Evolutionary conservation across 1,284 basidiomycete species (phyloP), one percentile per base, ranked within the genome.

Genomic region (Sanghuangporus baumii): DNA sequence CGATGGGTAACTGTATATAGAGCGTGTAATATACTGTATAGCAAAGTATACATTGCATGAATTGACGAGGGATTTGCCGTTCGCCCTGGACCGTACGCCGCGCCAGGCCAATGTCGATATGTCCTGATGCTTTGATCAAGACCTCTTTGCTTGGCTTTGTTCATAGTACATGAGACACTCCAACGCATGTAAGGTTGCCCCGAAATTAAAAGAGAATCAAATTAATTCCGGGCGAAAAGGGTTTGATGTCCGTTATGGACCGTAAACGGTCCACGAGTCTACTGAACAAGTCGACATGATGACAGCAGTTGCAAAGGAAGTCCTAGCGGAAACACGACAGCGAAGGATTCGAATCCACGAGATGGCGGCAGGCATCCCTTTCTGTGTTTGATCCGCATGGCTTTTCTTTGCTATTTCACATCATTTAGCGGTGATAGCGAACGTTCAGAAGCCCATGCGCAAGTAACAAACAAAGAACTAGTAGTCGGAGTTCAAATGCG

Each of bases 331-430:
- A 41, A 41, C 4, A 31, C 26, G 26, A 31, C 2, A 5, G 26
- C 6, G 40, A 41, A 41, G 40, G 43, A n/a, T 46, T 46, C 43
- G n/a, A 1, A 18, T 31, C 26, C 26, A 31, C 26, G 26, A 1
- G 26, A 6, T 95, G 80, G 0, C 89, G 86, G 57, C 88, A 87
- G 6, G 89, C 83, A 31, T 31, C 26, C 26, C 2, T 31, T 31
- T 31, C 26, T 31, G 26, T 31, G 26, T 31, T 31, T 31, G 26
- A 31, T 31, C 26, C 26, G 26, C 26, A 31, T 31, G 26, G 26
- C 3, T 31, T 31, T 31, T 31, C 26, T 31, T 31, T 31, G 26
- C 26, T 31, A 31, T 31, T 31, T 31, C 26, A 31, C 26, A 31
- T 31, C 3, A 31, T 31, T 31, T 31, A 31, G 26, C 26, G 26